phyloP scores from a whole-genome alignment of 306 rosid genomes.

The Begonia masoniana region DNA sequence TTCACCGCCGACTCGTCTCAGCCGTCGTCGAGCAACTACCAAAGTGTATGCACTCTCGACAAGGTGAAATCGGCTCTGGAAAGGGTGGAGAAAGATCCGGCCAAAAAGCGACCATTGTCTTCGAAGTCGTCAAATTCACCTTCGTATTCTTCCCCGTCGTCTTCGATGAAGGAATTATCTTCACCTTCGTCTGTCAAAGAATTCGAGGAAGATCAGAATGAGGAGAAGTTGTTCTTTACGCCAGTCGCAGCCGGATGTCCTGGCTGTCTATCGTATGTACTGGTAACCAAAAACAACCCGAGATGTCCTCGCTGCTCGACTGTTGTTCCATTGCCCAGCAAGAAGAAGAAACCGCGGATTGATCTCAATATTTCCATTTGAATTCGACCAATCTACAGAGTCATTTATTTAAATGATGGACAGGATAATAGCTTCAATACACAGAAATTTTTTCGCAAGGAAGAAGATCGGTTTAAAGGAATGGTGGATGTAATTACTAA shows the following conservation, averaged over 20 bases:
- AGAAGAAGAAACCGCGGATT: constrained; percentile 86
- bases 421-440: background rate
- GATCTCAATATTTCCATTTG: constrained; percentile 77
- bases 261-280: constrained; percentile 73
- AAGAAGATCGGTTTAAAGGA: too few relatives aligned
- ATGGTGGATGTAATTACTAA: too few relatives aligned
- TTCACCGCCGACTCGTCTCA: constrained; percentile 44
- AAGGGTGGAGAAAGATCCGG: constrained; percentile 84
- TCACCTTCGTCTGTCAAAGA: constrained; percentile 52
- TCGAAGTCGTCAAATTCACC: constrained; percentile 18
- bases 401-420: constrained; percentile 53
- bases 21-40: constrained; percentile 35
- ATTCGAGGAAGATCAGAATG: constrained; percentile 45
- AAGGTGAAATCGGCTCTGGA: constrained; percentile 89
- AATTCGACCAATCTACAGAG: constrained; percentile 7
- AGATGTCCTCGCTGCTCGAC: constrained; percentile 85
- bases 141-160: constrained; percentile 22
- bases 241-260: constrained; percentile 93
- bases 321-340: constrained; percentile 47
- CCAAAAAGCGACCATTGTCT: constrained; percentile 29
- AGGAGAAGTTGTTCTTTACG: constrained; percentile 26
- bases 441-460: constrained; percentile 9
- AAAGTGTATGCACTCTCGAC: constrained; percentile 87
- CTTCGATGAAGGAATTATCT: constrained; percentile 16
- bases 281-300: constrained; percentile 79